Percentiles rank a stretch among this genome's conserved stretches.
phyloP scores from a whole-genome alignment of 306 rosid genomes.

The Vigna nakashimae region DNA sequence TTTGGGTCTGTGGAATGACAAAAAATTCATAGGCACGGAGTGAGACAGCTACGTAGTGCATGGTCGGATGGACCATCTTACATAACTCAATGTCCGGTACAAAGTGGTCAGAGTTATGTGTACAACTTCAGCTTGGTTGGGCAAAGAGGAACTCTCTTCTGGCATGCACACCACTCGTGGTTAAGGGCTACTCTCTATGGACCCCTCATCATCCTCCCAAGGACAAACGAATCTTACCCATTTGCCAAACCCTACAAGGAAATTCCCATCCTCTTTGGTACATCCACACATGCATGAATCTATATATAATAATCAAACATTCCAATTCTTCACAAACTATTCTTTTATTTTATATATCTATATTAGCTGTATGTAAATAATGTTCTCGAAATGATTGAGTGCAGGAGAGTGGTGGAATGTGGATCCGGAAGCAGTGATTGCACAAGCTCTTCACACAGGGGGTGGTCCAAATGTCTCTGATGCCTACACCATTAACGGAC shows the following conservation, averaged over 20 bases:
- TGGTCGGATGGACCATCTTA: constrained; percentile 13
- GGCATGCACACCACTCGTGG: constrained; percentile 6
- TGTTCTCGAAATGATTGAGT: not conserved
- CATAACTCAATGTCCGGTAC: constrained; percentile 12
- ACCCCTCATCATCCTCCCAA: constrained; percentile 10
- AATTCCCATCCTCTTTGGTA: constrained; percentile 21
- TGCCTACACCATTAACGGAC: constrained; percentile 23
- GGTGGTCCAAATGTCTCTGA: constrained; percentile 37
- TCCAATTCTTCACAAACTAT: not conserved
- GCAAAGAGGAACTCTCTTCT: constrained; percentile 15
- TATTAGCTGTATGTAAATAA: not conserved
- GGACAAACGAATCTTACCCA: not conserved
- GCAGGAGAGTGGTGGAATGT: constrained; percentile 56
- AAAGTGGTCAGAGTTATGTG: constrained; percentile 3
- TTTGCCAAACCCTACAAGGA: constrained; percentile 9
- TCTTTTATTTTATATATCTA: not conserved
- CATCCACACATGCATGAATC: not conserved
- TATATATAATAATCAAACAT: not conserved
- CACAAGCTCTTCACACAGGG: constrained; percentile 31
- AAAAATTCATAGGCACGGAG: not conserved
- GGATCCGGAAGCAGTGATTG: constrained; percentile 43
- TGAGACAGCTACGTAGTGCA: not conserved
- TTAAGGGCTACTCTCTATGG: constrained; percentile 5
- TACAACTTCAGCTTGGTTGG: constrained; percentile 1
- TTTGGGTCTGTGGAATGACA: too few relatives aligned